Base-by-base conservation (phyloP, 148 eudicot genomes). In the Chenopodium formosanum region DNA sequence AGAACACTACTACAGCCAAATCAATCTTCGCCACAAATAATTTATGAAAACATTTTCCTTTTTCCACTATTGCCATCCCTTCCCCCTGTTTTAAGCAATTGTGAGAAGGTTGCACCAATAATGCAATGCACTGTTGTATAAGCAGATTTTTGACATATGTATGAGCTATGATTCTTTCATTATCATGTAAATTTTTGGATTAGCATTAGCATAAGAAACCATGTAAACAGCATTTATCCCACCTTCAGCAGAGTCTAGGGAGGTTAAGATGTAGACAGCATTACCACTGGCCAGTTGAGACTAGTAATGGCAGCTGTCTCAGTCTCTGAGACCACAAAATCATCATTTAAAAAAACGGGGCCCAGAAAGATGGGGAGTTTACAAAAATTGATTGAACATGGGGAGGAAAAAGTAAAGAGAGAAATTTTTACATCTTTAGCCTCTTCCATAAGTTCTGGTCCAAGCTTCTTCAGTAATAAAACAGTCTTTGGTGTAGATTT, bases 401-500 rank as follows among this genome's bases (percentile, higher is more conserved):
- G 53, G 3, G 53, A 50, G 62, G 17, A 23, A 12, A 75, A 44
- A 70, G 5, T 4, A 44, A 50, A 32, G 3, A 71, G 29, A 34
- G 19, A 46, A 29, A 63, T n/a, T 12, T 37, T 7, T 47, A 96
- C 99, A 95, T 96, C 97, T 92, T 96, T 92, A 85, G 99, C 97
- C 88, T 96, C 87, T 83, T 94, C 99, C 94, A 96, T 91, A 79
- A 96, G 97, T 73, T 90, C 99, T 84, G 86, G 85, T 27, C 99
- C 99, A 76, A 94, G 85, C 83, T 96, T 96, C 89, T 96, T 96
- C 84, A 96, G 82, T 83, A 96, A 84, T 32, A 96, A 86, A 67
- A 90, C 99, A 79, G 98, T 96, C 86, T 91, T 96, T 46, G 99
- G 99, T n/a, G 88, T 82, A 69, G 99, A 92, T 87, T 96, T 96